Evolutionary conservation across 2,329 filamentous ascomycete genomes (phyloP), one percentile per base, ranked within the genome.

Genomic region (Curvularia hawaiiensis): DNA sequence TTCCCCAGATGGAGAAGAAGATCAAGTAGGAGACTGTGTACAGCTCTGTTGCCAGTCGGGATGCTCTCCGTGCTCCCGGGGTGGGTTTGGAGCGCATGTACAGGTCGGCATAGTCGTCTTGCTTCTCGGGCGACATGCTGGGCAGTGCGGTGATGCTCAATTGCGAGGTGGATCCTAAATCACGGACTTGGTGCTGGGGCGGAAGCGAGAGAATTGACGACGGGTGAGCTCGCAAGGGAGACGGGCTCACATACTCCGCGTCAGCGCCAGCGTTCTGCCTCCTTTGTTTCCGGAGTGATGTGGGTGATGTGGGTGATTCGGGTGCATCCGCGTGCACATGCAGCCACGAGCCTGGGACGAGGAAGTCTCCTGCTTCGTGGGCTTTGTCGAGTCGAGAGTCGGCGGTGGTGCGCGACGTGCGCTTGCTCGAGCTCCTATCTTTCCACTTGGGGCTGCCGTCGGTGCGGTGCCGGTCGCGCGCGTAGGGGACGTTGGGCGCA

Each of bases 1-100:
- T 95, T 35, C 94, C 94, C 39, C 94, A 77, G 18, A 97, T 83
- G 18, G 93, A 88, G 77, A 97, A 97, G 70, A 97, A 83, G 57
- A 96, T 82, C 24, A 97, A 85, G 75, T 96, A 91, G 0, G 91
- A 92, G 59, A 92, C 72, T 2, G 88, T 92, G 77, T 92, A 82
- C 8, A 80, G 56, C 44, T 79, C 68, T 0, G 77, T 80, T 8
- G 75, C 68, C 20, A 69, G 63, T 22, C 60, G 64, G 2, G 78
- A 72, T 10, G 62, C 60, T 48, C 53, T 62, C 41, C 57, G 59
- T 16, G 60, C 60, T 5, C 41, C 28, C 4, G 64, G 58, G 2
- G 66, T 59, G 38, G 38, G 51, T 35, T 59, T 62, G 5, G 66
- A 61, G 7, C 40, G 49, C 14, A 53, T 14, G 40, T 64, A 64